Evolutionary conservation across 345 rosid species (phyloP).

Genomic region (Boechera retrofracta): DNA sequence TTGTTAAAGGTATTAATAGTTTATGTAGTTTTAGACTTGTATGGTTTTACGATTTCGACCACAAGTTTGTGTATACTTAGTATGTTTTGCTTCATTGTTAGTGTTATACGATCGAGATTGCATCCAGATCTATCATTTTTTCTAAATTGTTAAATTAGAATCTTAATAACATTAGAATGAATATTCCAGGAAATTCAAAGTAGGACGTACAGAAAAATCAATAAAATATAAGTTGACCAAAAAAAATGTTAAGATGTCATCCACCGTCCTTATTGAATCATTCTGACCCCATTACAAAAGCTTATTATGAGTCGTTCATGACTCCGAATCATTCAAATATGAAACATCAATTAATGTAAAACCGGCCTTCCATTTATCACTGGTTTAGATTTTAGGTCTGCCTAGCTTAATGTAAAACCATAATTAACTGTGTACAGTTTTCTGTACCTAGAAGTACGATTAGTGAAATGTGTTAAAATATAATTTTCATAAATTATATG

Average conservation of each 20-base stretch:
- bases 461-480: no score
- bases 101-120: no score
- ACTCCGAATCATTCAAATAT: slow-evolving; percentile 11
- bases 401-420: background rate
- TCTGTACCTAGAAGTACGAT: background rate
- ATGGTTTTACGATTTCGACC: no score
- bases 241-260: background rate
- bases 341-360: background rate
- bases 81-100: no score
- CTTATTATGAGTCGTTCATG: background rate
- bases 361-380: background rate
- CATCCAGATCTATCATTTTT: no score
- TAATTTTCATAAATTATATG: no score
- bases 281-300: background rate
- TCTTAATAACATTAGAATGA: background rate
- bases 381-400: background rate
- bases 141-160: no score
- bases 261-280: slow-evolving; percentile 4
- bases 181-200: background rate
- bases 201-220: background rate
- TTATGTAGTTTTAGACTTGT: no score
- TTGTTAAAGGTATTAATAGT: no score
- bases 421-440: background rate
- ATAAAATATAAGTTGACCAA: background rate
- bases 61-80: no score